A percentile compares a stretch with the other conserved stretches of the same genome.
phyloP scores from a whole-genome alignment of 1,284 basidiomycete species.

The Xanthoconium separans region DNA sequence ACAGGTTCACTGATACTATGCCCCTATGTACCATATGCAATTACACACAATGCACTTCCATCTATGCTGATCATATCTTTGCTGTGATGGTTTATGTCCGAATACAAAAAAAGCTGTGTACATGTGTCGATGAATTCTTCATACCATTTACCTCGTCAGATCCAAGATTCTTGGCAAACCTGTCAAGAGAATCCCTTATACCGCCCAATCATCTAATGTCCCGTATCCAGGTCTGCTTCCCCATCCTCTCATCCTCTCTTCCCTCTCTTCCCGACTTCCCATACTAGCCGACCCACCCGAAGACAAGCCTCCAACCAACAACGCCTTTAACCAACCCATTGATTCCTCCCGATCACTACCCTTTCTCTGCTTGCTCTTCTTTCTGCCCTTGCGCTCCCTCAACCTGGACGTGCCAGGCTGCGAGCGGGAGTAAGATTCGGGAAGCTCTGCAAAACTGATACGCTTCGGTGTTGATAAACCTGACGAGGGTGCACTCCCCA shows the following conservation, averaged over 20 bases:
- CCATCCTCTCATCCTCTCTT: slow-evolving; percentile 50
- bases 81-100: neutral
- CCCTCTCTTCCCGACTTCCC: slow-evolving; percentile 45
- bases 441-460: slow-evolving; percentile 72
- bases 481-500: slow-evolving; percentile 26
- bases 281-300: slow-evolving; percentile 22
- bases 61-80: slow-evolving; percentile 22
- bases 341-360: slow-evolving; percentile 27
- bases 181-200: slow-evolving; percentile 32
- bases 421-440: slow-evolving; percentile 51
- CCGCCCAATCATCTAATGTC: slow-evolving; percentile 57
- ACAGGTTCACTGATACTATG: slow-evolving; percentile 7
- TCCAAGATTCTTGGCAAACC: neutral
- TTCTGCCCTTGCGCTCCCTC: slow-evolving; percentile 28
- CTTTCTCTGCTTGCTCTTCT: slow-evolving; percentile 25
- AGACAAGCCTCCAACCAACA: slow-evolving; percentile 39
- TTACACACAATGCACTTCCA: slow-evolving; percentile 2
- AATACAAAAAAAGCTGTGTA: too few relatives aligned
- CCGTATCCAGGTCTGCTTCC: slow-evolving; percentile 46
- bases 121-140: too few relatives aligned
- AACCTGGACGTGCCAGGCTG: slow-evolving; percentile 25
- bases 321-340: slow-evolving; percentile 50
- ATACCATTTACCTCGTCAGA: too few relatives aligned
- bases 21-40: slow-evolving; percentile 17
- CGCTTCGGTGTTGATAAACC: slow-evolving; percentile 64